Conservation (phyloP, 116 monocot species). For the Posidonia oceanica region DNA sequence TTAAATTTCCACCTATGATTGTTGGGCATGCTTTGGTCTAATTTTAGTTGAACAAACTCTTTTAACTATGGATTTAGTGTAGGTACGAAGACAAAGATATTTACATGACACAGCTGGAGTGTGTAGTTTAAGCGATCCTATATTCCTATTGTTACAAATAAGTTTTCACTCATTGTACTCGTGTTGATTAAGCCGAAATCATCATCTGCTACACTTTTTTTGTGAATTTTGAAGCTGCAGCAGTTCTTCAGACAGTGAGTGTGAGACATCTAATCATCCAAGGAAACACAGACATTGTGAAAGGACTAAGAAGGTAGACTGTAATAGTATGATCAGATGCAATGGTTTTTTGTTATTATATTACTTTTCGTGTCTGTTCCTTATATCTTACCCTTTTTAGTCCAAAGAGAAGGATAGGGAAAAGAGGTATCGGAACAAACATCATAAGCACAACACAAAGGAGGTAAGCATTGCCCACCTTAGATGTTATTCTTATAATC, state of each 20-base stretch:
- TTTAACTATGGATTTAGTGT: too few species aligned
- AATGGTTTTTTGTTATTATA: background rate
- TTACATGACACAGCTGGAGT: too few species aligned
- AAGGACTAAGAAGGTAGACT: conserved; percentile 46
- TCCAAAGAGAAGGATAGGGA: conserved; percentile 42
- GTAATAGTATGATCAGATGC: background rate
- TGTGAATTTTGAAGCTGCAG: conserved; percentile 15
- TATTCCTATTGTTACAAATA: background rate
- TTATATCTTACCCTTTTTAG: conserved; percentile 12
- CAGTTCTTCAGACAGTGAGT: conserved; percentile 44
- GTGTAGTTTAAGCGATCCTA: too few species aligned
- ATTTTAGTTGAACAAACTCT: background rate
- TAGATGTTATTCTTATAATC: background rate
- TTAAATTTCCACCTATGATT: background rate
- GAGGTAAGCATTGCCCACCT: conserved; percentile 37
- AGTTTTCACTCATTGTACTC: background rate
- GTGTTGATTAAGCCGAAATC: background rate
- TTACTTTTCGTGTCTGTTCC: conserved; percentile 4
- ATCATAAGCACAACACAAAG: conserved; percentile 31
- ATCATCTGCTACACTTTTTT: background rate
- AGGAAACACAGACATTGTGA: conserved; percentile 45
- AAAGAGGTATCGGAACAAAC: conserved; percentile 33
- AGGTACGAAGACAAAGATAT: too few species aligned
- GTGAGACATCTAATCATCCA: conserved; percentile 24
- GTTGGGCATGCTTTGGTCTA: background rate